Conservation (phyloP, 2,329 filamentous ascomycete species). For the Malbranchea cinnamomea region DNA sequence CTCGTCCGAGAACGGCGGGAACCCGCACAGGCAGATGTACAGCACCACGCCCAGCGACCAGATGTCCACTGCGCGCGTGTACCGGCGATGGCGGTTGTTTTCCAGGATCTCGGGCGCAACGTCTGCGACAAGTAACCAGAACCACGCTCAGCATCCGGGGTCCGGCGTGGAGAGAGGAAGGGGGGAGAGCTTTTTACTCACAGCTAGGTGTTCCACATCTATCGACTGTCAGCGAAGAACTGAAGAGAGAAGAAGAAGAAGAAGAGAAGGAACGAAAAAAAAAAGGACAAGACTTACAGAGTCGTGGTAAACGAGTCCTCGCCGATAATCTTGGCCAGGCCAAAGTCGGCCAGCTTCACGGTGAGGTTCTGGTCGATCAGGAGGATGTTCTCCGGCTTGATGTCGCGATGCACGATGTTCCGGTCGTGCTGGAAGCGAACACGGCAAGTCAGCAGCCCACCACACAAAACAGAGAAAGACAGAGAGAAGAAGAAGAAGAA, state of each 20-base stretch:
- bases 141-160: no score
- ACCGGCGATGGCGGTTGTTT: constrained; percentile 65
- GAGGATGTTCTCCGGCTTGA: constrained; percentile 94
- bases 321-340: constrained; percentile 93
- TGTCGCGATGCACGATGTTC: constrained; percentile 93
- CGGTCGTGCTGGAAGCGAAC: constrained; percentile 55
- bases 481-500: neutral
- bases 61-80: constrained; percentile 87
- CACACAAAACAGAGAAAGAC: neutral
- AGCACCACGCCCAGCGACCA: constrained; percentile 97
- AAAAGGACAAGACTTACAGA: constrained; percentile 38
- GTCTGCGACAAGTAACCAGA: constrained; percentile 36
- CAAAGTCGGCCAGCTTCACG: constrained; percentile 91
- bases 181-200: constrained; percentile 20
- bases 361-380: constrained; percentile 70
- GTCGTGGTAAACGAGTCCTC: constrained; percentile 97
- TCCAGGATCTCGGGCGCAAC: constrained; percentile 91
- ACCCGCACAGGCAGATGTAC: constrained; percentile 93
- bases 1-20: constrained; percentile 94
- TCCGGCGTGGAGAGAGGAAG: no score
- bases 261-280: neutral
- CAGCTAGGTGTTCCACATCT: constrained; percentile 83
- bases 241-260: no score
- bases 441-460: neutral
- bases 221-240: constrained; percentile 13